Conservation (phyloP, 768 basidiomycete genomes). For the Rhizopogon sp. region DNA sequence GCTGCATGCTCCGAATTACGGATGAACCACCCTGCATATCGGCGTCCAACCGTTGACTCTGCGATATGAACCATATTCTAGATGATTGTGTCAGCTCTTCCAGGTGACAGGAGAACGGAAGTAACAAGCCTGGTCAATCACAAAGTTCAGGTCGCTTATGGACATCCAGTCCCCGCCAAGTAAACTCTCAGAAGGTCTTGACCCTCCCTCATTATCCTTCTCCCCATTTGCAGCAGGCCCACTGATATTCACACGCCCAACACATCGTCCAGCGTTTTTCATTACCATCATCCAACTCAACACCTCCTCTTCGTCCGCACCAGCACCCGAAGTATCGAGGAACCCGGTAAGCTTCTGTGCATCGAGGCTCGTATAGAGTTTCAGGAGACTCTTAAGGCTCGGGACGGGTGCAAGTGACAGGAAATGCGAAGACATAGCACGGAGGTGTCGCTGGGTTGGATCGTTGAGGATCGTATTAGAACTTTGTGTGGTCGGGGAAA, state of each 20-base stretch:
- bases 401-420: constrained; percentile 71
- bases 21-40: constrained; percentile 97
- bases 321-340: constrained; percentile 44
- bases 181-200: constrained; percentile 34
- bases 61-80: constrained; percentile 97
- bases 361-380: constrained; percentile 92
- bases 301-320: constrained; percentile 86
- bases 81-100: background rate
- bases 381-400: constrained; percentile 86
- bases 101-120: background rate
- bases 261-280: constrained; percentile 82
- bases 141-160: constrained; percentile 93
- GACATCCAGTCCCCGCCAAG: constrained; percentile 84
- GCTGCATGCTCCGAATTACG: constrained; percentile 91
- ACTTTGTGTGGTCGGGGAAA: constrained; percentile 26
- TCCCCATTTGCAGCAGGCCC: constrained; percentile 46
- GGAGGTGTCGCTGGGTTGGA: constrained; percentile 78
- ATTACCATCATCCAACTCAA: constrained; percentile 96
- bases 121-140: constrained; percentile 78
- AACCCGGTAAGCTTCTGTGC: constrained; percentile 89
- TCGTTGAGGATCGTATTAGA: constrained; percentile 36
- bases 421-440: constrained; percentile 81
- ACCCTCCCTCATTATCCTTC: constrained; percentile 29
- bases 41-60: constrained; percentile 88
- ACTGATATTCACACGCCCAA: constrained; percentile 35